phyloP scores from a whole-genome alignment of 2,329 filamentous ascomycete genomes.

The Sordariomycetes sp. region DNA sequence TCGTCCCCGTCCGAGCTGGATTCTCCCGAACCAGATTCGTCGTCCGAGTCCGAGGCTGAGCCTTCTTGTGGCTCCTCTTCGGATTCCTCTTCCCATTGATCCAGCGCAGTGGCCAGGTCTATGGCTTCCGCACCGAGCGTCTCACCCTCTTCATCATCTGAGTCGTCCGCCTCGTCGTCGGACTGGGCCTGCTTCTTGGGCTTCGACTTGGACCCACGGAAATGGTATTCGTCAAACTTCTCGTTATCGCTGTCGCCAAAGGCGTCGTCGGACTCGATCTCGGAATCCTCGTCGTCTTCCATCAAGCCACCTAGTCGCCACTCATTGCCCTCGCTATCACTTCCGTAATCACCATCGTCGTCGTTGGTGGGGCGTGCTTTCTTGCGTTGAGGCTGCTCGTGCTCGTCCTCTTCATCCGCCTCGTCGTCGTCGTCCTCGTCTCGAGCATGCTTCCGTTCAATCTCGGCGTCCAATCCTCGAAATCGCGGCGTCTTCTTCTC shows the following conservation, averaged over 20 bases:
- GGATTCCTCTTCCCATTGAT: constrained; percentile 41
- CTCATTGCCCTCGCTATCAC: constrained; percentile 77
- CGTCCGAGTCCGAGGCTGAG: constrained; percentile 27
- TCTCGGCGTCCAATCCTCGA: constrained; percentile 40
- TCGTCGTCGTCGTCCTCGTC: constrained; percentile 37
- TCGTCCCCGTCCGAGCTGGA: constrained; percentile 24
- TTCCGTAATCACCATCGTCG: constrained; percentile 62
- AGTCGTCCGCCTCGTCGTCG: constrained; percentile 49
- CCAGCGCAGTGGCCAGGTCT: constrained; percentile 46
- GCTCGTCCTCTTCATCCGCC: constrained; percentile 41
- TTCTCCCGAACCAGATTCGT: constrained; percentile 29
- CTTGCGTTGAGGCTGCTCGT: constrained; percentile 37
- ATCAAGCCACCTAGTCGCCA: constrained; percentile 64
- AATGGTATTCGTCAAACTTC: constrained; percentile 64
- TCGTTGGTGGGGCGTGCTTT: constrained; percentile 38
- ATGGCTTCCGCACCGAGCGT: constrained; percentile 52
- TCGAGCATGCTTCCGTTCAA: constrained; percentile 32
- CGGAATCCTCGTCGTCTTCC: constrained; percentile 51
- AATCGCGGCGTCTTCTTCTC: constrained; percentile 39
- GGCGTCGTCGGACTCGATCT: constrained; percentile 65
- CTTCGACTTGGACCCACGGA: constrained; percentile 33
- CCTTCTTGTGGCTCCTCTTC: constrained; percentile 36
- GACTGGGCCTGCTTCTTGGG: constrained; percentile 18
- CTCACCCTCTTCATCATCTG: constrained; percentile 43
- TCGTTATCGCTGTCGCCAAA: constrained; percentile 87